Percentiles rank a stretch among this genome's conserved stretches.
Evolutionary conservation across 345 rosid species (phyloP).

Genomic region (Bruguiera gymnorhiza): DNA sequence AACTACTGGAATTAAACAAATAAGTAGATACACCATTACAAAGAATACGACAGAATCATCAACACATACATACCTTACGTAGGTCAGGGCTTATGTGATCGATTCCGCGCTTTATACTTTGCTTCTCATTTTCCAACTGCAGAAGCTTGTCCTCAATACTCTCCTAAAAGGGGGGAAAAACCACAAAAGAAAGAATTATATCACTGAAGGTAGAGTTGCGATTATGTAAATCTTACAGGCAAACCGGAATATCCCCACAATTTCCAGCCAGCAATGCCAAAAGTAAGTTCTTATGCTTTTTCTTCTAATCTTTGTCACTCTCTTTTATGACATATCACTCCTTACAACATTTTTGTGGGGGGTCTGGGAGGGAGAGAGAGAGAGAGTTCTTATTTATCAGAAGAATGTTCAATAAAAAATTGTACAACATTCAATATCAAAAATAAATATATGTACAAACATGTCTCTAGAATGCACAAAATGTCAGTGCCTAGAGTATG

Average conservation of each 20-base stretch:
- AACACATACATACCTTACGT: constrained; percentile 47
- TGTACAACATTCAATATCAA: no score
- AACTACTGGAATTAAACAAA: constrained; percentile 8
- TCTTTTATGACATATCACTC: no score
- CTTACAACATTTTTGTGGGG: no score
- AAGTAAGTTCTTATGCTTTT: no score
- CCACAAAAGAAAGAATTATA: constrained; percentile 2
- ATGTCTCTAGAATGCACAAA: not conserved
- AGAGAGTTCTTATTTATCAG: no score
- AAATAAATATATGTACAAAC: not conserved
- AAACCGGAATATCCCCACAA: no score
- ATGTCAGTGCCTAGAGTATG: not conserved
- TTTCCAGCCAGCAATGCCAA: no score
- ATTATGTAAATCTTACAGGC: not conserved
- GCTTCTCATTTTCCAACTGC: constrained; percentile 69
- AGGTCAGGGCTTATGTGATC: constrained; percentile 63
- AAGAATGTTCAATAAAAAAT: no score
- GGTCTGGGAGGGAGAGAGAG: no score
- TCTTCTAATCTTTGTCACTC: no score
- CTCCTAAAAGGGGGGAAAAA: constrained; percentile 47
- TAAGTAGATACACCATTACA: constrained; percentile 15
- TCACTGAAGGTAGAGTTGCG: not conserved
- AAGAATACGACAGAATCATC: constrained; percentile 9
- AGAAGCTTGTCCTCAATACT: constrained; percentile 84
- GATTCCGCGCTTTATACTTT: constrained; percentile 60